Evolutionary conservation across 140 eudicot genomes (phyloP).

Genomic region (Flaveria floridana): DNA sequence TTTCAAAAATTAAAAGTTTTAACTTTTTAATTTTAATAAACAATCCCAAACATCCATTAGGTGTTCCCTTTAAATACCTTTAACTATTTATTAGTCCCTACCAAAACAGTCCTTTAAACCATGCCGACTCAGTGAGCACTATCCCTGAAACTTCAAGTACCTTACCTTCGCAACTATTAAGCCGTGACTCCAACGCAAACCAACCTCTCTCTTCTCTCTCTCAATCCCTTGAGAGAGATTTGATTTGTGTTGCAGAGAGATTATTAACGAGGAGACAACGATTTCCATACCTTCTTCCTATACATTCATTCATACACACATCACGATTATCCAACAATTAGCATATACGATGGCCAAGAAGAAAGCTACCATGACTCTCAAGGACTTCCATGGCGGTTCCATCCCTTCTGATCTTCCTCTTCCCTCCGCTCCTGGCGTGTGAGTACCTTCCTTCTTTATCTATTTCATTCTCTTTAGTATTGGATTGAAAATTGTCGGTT

Average conservation of each 20-base stretch:
- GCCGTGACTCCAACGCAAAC: constrained; percentile 44
- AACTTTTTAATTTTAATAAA: no score
- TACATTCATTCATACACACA: background rate
- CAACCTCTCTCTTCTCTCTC: constrained; percentile 26
- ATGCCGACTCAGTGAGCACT: constrained; percentile 25
- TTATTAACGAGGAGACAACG: background rate
- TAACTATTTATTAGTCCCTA: no score
- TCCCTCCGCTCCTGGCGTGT: constrained; percentile 98
- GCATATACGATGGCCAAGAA: constrained; percentile 68
- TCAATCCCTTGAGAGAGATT: constrained; percentile 27
- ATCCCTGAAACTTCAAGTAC: constrained; percentile 17
- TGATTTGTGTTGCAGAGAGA: constrained; percentile 20
- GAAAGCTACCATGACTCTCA: constrained; percentile 94
- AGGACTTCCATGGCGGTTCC: constrained; percentile 96
- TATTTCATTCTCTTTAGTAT: background rate
- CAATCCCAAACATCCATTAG: no score
- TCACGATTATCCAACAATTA: background rate
- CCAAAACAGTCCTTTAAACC: background rate
- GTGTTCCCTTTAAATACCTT: no score
- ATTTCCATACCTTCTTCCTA: constrained; percentile 3
- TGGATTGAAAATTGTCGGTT: background rate
- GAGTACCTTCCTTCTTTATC: constrained; percentile 20
- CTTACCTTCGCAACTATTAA: constrained; percentile 23
- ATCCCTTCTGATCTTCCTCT: constrained; percentile 93
- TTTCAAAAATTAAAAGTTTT: no score